Conservation (phyloP, 352 stramenopile genomes). For the Hyaloperonospora brassicae region DNA sequence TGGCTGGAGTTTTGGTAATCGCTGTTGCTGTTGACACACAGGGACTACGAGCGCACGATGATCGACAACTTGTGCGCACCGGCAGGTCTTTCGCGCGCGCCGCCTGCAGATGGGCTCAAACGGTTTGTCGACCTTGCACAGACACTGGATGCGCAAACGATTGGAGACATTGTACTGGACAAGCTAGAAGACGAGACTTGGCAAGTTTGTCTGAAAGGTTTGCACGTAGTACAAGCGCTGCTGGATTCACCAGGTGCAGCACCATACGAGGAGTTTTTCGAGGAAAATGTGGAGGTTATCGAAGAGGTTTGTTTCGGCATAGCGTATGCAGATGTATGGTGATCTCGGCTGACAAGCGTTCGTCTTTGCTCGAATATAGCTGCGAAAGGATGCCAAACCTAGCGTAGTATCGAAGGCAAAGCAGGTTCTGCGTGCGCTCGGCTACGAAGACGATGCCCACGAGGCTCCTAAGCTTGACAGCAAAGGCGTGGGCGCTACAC, state of each 20-base stretch:
- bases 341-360: neutral
- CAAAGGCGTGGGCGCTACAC: slow-evolving; percentile 9
- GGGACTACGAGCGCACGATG: slow-evolving; percentile 78
- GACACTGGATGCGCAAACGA: slow-evolving; percentile 74
- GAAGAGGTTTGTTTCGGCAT: slow-evolving; percentile 40
- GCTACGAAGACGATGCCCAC: slow-evolving; percentile 44
- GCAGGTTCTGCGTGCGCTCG: slow-evolving; percentile 61
- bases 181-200: slow-evolving; percentile 81
- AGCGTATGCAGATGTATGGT: neutral
- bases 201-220: slow-evolving; percentile 75
- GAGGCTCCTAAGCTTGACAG: slow-evolving; percentile 8
- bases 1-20: neutral
- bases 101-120: slow-evolving; percentile 67
- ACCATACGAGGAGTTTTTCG: slow-evolving; percentile 73
- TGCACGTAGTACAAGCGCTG: slow-evolving; percentile 72
- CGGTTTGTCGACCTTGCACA: slow-evolving; percentile 83
- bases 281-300: slow-evolving; percentile 76
- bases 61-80: slow-evolving; percentile 80
- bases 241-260: slow-evolving; percentile 56
- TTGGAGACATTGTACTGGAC: slow-evolving; percentile 80
- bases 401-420: slow-evolving; percentile 68
- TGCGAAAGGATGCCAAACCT: slow-evolving; percentile 67
- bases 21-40: slow-evolving; percentile 15
- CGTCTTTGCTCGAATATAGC: slow-evolving; percentile 16
- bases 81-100: slow-evolving; percentile 62